Percentiles rank a stretch among this genome's conserved stretches.
phyloP scores from a whole-genome alignment of 106 monocot genomes.

The Dendrobium huoshanense region DNA sequence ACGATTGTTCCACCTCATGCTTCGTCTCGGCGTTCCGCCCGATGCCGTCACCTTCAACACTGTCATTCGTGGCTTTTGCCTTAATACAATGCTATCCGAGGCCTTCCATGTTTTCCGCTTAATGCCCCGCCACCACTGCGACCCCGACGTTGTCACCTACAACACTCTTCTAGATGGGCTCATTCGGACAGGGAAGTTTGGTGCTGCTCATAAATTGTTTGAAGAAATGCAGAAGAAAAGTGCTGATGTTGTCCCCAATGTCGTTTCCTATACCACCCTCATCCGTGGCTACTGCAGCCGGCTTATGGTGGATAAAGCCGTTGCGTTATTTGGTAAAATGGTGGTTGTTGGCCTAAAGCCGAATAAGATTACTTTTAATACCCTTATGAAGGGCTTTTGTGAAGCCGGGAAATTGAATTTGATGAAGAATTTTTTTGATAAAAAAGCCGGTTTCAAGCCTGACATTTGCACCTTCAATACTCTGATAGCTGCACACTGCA shows the following conservation, averaged over 20 bases:
- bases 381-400: constrained; percentile 74
- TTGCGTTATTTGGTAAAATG: constrained; percentile 58
- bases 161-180: constrained; percentile 79
- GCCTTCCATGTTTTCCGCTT: constrained; percentile 48
- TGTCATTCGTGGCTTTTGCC: constrained; percentile 68
- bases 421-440: constrained; percentile 53
- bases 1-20: constrained; percentile 49
- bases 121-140: constrained; percentile 30
- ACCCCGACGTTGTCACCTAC: constrained; percentile 66
- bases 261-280: constrained; percentile 78
- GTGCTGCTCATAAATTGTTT: constrained; percentile 50
- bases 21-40: constrained; percentile 20
- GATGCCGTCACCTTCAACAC: constrained; percentile 82
- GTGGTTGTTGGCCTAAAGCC: constrained; percentile 34
- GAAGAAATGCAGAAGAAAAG: constrained; percentile 42
- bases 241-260: constrained; percentile 33
- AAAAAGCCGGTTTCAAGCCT: constrained; percentile 31
- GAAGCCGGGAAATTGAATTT: constrained; percentile 59
- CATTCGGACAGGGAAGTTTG: constrained; percentile 53
- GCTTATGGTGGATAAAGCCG: constrained; percentile 33
- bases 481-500: constrained; percentile 50
- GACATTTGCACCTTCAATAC: constrained; percentile 94
- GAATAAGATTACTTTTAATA: constrained; percentile 74
- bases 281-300: constrained; percentile 52
- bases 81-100: constrained; percentile 35